Conservation (phyloP, 768 basidiomycete genomes). For the Tylopilus rubrobrunneus region DNA sequence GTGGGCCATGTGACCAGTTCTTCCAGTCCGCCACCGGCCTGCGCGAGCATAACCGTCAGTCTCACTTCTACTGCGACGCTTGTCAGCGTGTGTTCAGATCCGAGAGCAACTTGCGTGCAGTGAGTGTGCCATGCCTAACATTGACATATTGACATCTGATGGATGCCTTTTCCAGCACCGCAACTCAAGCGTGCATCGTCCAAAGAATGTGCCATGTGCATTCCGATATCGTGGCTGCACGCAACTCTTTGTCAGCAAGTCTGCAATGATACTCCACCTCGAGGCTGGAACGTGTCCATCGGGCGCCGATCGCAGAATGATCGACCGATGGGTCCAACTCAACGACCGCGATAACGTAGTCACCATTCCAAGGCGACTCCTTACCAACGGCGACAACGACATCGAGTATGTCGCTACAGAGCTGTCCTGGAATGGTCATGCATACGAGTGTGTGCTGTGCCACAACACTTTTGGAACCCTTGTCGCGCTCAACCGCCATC, state of each 20-base stretch:
- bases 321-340: slow-evolving; percentile 35
- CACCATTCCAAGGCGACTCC: slow-evolving; percentile 52
- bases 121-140: neutral
- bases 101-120: slow-evolving; percentile 15
- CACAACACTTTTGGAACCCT: slow-evolving; percentile 40
- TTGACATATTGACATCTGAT: neutral
- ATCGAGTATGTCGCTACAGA: slow-evolving; percentile 29
- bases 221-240: slow-evolving; percentile 39
- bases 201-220: slow-evolving; percentile 35
- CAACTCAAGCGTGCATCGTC: slow-evolving; percentile 48
- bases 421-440: slow-evolving; percentile 38
- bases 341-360: slow-evolving; percentile 46
- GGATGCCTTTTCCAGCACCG: slow-evolving; percentile 38
- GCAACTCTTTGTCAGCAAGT: slow-evolving; percentile 44
- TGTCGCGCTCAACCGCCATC: slow-evolving; percentile 52
- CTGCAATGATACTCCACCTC: slow-evolving; percentile 59
- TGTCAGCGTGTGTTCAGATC: slow-evolving; percentile 44
- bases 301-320: slow-evolving; percentile 38
- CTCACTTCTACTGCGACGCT: slow-evolving; percentile 38
- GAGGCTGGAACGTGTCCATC: slow-evolving; percentile 58
- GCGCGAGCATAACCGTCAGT: slow-evolving; percentile 46
- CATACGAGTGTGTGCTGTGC: slow-evolving; percentile 66
- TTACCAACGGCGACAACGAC: slow-evolving; percentile 29
- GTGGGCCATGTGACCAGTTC: slow-evolving; percentile 38
- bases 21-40: slow-evolving; percentile 40